Percentiles rank a stretch among this genome's conserved stretches.
These are phyloP conservation scores for Bromus sterilis DNA, from an alignment of 176 grass and related monocot genomes.

Conservation along the genomic window DNA sequence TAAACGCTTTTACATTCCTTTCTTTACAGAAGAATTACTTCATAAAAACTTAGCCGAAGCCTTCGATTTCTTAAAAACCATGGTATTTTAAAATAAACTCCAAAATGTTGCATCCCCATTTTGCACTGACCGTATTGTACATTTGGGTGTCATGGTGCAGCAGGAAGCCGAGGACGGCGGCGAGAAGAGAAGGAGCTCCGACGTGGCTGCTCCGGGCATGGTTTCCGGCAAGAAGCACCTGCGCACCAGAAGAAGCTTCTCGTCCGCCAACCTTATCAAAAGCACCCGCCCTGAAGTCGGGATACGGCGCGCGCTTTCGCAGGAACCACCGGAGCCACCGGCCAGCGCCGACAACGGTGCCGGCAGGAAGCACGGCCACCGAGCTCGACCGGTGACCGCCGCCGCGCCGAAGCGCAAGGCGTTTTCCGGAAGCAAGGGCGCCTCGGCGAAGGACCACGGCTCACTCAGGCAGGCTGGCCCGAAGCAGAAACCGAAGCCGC, in stretches of 20 bases:
- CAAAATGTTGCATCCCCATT: not conserved
- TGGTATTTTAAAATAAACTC: too few species aligned
- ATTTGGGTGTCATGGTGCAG: not conserved
- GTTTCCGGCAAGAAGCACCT: conserved; percentile 36
- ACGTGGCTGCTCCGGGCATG: conserved; percentile 25
- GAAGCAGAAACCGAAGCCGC: not conserved
- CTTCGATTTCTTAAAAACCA: too few species aligned
- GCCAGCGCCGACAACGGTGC: not conserved
- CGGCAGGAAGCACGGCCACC: not conserved
- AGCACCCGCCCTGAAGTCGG: not conserved
- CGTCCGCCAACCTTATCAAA: not conserved
- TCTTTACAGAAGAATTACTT: too few species aligned
- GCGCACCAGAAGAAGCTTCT: conserved; percentile 39
- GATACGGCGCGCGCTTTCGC: conserved; percentile 22
- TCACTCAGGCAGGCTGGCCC: not conserved
- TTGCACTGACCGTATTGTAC: not conserved
- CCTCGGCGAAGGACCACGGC: not conserved
- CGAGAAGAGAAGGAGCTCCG: conserved; percentile 29
- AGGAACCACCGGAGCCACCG: conserved; percentile 6
- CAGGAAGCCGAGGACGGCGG: not conserved
- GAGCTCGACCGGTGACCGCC: not conserved
- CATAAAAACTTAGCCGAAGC: too few species aligned
- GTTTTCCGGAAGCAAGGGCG: not conserved
- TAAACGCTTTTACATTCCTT: too few species aligned
- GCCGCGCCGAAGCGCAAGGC: not conserved